These are phyloP conservation scores for Colletotrichum gloeosporioides DNA, from an alignment of 2,329 filamentous ascomycete genomes.

Conservation along the genomic window DNA sequence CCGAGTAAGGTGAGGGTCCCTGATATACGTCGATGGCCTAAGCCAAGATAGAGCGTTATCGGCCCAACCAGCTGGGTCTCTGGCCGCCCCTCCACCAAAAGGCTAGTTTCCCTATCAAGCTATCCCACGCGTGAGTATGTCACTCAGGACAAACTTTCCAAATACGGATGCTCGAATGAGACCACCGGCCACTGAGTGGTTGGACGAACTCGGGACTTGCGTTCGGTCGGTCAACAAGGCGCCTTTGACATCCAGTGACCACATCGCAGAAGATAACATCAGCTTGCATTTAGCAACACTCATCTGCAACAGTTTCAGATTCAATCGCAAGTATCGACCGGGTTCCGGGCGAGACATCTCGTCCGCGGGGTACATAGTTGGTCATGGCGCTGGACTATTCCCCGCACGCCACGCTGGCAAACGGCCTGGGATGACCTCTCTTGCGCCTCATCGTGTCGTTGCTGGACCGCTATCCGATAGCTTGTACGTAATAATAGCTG, in stretches of 20 bases:
- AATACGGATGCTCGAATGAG: neutral
- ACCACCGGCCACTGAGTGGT: neutral
- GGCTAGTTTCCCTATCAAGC: neutral
- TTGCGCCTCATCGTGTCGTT: neutral
- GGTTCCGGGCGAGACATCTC: neutral
- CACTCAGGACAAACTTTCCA: neutral
- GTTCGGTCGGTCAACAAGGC: neutral
- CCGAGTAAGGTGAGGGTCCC: neutral
- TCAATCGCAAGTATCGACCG: neutral
- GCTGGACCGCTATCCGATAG: neutral
- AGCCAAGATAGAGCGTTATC: conserved; percentile 6
- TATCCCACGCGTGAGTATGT: neutral
- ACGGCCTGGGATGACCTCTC: neutral
- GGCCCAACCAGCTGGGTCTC: neutral
- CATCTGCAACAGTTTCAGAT: neutral
- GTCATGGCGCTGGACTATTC: neutral
- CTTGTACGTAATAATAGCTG: neutral
- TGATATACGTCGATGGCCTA: neutral
- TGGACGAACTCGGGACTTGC: neutral
- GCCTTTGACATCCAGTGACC: neutral
- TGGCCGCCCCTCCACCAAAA: neutral
- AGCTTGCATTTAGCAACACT: neutral
- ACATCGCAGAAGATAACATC: neutral
- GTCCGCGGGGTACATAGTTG: neutral
- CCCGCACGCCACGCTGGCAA: conserved; percentile 7